Evolutionary conservation across 1,284 basidiomycete genomes (phyloP), one percentile per base, ranked within the genome.

Genomic region (Leccinum subrobustum): DNA sequence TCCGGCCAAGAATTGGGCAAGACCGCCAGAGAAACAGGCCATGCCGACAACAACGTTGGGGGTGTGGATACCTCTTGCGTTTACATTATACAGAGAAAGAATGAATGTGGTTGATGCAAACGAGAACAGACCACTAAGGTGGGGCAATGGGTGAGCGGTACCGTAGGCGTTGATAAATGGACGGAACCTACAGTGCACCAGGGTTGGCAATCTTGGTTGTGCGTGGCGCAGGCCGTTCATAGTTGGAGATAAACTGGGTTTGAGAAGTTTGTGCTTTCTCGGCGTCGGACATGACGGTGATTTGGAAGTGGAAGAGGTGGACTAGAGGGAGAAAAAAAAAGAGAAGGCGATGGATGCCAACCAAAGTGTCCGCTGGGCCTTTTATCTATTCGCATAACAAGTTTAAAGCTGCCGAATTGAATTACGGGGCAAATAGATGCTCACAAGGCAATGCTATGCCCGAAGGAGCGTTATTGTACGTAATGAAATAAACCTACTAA

Each of bases 11-110:
- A 91, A 78, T 72, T 91, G 96, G 7, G 84, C 85, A 23, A 96
- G 83, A 63, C 96, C 96, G 60, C 95, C 95, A 63, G 84, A 85
- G 73, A 84, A 90, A 63, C 92, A 73, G 6, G 92, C 91, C 85
- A 95, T 91, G 64, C 92, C 93, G 60, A 95, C 82, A 63, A 96
- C 85, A 58, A 90, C 85, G 69, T 95, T 95, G 33, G 88, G 82
- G 2, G 72, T 73, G 23, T 69, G 66, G 59, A 91, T 76, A 16
- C 77, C 75, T 20, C 85, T 79, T 42, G 86, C 75, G 58, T 79
- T 70, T 47, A 83, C 76, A 70, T 89, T 91, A 79, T 82, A 87
- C 69, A 91, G 65, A 6, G 88, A 89, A 54, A 90, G 78, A 63
- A 91, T 83, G 70, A 91, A 81, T 0, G 88, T 90, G 33, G 88